Evolutionary conservation across 495 filamentous ascomycete genomes (phyloP), one percentile per base, ranked within the genome.

Genomic region (Physcia stellaris): DNA sequence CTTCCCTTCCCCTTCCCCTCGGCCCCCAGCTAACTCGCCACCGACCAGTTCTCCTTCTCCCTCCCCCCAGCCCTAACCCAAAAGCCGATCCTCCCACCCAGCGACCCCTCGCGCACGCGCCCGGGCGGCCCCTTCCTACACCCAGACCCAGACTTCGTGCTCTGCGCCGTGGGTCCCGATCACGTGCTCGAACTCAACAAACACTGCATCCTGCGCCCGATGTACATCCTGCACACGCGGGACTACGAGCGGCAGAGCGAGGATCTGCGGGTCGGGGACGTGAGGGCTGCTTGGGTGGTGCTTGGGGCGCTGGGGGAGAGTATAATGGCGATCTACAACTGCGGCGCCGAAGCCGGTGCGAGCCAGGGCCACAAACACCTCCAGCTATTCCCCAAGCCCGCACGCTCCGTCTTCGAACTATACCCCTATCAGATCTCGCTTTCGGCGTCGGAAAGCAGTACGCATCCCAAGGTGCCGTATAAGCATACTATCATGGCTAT

Each of bases 361-460:
- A 50, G 46, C 20, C 50, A 50, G 36, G 46, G 46, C 3, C 50
- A 54, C 22, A 54, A 54, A 26, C 51, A 54, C 35, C 23, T 54
- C 11, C 50, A 54, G 27, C 34, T 50, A 10, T 47, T 54, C 18
- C 50, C 51, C 2, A 24, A 31, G 28, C 50, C 37, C 7, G 35
- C 37, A 5, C 40, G 40, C 9, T 27, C 29, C 24, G 35, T 1
- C n/a, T 40, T 41, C 32, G 32, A 28, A 28, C 45, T 23, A 36
- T 35, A 22, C 32, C 46, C 35, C 20, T 42, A 3, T 6, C 26
- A 19, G 37, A 49, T 13, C 24, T 49, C 2, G 30, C 30, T 4
- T 26, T 24, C 16, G 21, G 17, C 12, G 47, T 47, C 20, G 17
- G 20, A 4, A n/a, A n/a, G n/a, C n/a, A n/a, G n/a, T n/a, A n/a